Percentiles rank a stretch among this genome's conserved stretches.
Evolutionary conservation across 2,329 filamentous ascomycete species (phyloP).

Genomic region (Grosmannia penicillata): DNA sequence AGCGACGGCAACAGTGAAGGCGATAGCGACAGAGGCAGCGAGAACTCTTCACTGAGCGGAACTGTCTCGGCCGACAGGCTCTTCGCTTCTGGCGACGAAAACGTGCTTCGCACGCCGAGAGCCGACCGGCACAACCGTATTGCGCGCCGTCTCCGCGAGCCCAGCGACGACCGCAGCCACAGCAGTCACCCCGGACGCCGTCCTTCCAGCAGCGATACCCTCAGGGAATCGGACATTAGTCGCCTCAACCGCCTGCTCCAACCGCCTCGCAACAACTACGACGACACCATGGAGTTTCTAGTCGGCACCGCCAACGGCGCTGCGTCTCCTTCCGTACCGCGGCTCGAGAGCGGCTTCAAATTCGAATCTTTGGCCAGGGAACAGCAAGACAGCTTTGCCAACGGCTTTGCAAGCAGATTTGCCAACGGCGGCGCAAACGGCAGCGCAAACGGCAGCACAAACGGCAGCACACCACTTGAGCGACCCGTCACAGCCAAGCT

Average conservation of each 20-base stretch:
- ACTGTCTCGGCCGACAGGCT: constrained; percentile 36
- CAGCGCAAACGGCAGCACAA: no score
- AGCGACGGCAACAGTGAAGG: constrained; percentile 77
- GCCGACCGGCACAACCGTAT: neutral
- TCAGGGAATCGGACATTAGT: constrained; percentile 24
- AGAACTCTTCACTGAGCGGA: constrained; percentile 61
- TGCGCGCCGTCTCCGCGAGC: neutral
- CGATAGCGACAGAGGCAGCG: constrained; percentile 54
- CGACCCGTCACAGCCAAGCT: constrained; percentile 2
- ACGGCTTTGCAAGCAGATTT: no score
- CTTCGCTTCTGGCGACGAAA: constrained; percentile 28
- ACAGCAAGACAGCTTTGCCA: no score
- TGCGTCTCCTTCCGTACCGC: no score
- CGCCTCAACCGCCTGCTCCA: constrained; percentile 5
- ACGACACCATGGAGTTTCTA: neutral
- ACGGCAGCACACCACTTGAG: no score
- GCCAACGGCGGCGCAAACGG: no score
- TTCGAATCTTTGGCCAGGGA: no score
- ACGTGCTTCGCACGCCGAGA: constrained; percentile 5
- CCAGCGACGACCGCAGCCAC: neutral
- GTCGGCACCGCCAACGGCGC: neutral
- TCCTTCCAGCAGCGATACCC: constrained; percentile 41
- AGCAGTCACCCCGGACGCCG: neutral
- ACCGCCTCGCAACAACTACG: neutral
- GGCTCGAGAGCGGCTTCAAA: no score